A percentile compares a stretch with the other conserved stretches of the same genome.
Evolutionary conservation across 176 grass and related monocot species (phyloP).

Genomic region (Tuctoria greenei): DNA sequence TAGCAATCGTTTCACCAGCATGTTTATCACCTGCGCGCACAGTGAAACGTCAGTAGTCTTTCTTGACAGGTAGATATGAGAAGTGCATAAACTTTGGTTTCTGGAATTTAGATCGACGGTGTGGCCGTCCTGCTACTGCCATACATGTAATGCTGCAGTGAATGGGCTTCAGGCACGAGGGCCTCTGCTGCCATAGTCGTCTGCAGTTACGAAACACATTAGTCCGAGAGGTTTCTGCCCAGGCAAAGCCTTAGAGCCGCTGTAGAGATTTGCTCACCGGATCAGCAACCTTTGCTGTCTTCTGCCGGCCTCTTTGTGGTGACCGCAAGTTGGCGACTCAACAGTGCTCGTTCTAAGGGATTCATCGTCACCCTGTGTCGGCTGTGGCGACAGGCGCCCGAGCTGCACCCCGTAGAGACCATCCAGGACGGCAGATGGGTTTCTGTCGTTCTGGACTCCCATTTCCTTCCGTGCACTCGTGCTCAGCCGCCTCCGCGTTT

Average conservation of each 20-base stretch:
- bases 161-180: constrained; percentile 73
- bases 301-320: constrained; percentile 2
- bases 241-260: neutral
- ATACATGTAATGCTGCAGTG: constrained; percentile 64
- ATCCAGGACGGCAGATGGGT: constrained; percentile 44
- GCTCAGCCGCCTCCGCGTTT: neutral
- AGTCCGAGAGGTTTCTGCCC: neutral
- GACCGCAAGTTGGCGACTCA: constrained; percentile 22
- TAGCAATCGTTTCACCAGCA: constrained; percentile 70
- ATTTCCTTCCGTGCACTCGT: constrained; percentile 22
- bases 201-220: constrained; percentile 26
- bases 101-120: neutral
- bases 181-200: constrained; percentile 67
- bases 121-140: neutral
- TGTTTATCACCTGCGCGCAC: constrained; percentile 43
- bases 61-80: neutral
- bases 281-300: constrained; percentile 53
- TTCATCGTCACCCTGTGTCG: constrained; percentile 12
- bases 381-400: neutral
- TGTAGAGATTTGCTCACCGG: constrained; percentile 34
- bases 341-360: neutral
- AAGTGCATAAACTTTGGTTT: neutral
- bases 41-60: neutral
- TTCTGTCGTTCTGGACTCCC: constrained; percentile 37
- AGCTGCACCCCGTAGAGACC: constrained; percentile 56